phyloP scores from a whole-genome alignment of 73 alveolate genomes.

The Paramecium sonneborni region DNA sequence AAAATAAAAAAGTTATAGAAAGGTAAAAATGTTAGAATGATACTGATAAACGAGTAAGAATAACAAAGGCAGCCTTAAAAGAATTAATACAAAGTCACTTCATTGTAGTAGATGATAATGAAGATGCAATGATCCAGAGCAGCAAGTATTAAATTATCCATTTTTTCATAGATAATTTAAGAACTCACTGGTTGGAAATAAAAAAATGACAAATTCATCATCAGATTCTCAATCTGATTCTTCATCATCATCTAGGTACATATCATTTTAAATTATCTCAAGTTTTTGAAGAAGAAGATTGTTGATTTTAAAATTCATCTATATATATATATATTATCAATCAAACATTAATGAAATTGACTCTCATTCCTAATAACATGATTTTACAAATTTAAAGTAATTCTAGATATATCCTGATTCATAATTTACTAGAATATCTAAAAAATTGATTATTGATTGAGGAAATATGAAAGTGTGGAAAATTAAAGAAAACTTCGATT shows the following conservation, averaged over 20 bases:
- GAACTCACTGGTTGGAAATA: neutral
- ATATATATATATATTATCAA: neutral
- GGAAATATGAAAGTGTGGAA: neutral
- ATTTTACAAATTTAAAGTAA: neutral
- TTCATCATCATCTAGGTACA: constrained; percentile 23
- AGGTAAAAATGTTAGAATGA: neutral
- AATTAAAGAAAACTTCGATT: neutral
- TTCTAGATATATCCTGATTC: neutral
- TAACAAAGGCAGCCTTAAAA: neutral
- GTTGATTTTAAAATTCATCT: neutral
- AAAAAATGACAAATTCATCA: neutral
- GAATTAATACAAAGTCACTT: constrained; percentile 19
- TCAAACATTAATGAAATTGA: neutral
- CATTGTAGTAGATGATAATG: constrained; percentile 34
- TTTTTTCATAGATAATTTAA: neutral
- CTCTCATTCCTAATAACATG: neutral
- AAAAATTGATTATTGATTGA: neutral
- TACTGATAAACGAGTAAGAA: neutral
- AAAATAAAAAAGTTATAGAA: neutral
- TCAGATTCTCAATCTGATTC: neutral
- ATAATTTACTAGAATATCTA: neutral
- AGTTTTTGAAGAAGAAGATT: neutral
- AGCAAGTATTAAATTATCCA: neutral
- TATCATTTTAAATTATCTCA: neutral
- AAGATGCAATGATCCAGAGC: neutral